Conservation (phyloP, 2,329 filamentous ascomycete genomes). For the Fusarium proliferatum region DNA sequence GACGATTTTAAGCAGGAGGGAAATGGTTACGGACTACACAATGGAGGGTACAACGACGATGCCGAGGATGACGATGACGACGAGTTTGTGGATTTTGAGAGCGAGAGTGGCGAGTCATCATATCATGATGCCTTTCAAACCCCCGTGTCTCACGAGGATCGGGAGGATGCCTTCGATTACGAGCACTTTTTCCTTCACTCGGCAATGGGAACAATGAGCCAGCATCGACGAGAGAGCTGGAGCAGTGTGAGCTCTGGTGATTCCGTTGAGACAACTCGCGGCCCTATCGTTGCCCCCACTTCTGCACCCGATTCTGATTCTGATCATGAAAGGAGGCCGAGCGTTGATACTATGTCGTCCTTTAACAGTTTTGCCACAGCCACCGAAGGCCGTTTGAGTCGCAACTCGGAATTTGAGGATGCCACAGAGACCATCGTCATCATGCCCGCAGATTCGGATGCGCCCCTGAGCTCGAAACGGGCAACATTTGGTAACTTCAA, state of each 20-base stretch:
- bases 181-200: conserved; percentile 96
- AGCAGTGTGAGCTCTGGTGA: conserved; percentile 69
- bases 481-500: conserved; percentile 44
- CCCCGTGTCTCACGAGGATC: conserved; percentile 85
- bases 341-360: conserved; percentile 62
- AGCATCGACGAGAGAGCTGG: conserved; percentile 54
- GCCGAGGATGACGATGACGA: conserved; percentile 46
- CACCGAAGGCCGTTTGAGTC: conserved; percentile 60
- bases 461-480: conserved; percentile 37
- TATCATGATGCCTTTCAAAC: conserved; percentile 71
- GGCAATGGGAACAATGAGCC: conserved; percentile 81
- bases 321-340: conserved; percentile 54
- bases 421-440: conserved; percentile 35
- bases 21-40: conserved; percentile 40
- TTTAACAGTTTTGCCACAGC: conserved; percentile 68
- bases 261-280: conserved; percentile 71
- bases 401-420: conserved; percentile 45
- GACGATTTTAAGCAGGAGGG: conserved; percentile 23
- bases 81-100: conserved; percentile 57
- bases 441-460: conserved; percentile 37
- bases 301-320: conserved; percentile 14
- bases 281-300: conserved; percentile 43
- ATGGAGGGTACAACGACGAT: conserved; percentile 40
- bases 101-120: conserved; percentile 72
- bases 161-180: conserved; percentile 95